phyloP scores from a whole-genome alignment of 1,284 basidiomycete species.

The Papiliotrema nemorosa region DNA sequence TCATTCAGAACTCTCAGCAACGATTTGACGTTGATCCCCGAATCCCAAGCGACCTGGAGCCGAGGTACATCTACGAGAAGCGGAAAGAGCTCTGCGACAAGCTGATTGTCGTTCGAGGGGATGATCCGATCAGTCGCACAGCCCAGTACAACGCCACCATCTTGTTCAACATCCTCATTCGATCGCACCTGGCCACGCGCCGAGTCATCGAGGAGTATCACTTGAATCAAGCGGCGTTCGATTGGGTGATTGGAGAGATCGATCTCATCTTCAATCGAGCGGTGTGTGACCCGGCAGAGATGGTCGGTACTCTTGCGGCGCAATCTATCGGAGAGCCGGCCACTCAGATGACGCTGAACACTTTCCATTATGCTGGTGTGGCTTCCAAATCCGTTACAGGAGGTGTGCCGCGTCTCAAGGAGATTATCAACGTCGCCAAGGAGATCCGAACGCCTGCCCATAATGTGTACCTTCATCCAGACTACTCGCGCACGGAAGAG shows the following conservation, averaged over 20 bases:
- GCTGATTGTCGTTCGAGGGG: slow-evolving; percentile 80
- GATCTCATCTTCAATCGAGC: slow-evolving; percentile 93
- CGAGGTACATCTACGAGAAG: slow-evolving; percentile 76
- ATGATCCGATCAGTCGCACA: slow-evolving; percentile 67
- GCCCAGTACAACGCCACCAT: slow-evolving; percentile 87
- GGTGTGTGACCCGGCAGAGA: slow-evolving; percentile 89
- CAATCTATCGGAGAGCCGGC: slow-evolving; percentile 99
- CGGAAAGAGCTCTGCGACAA: slow-evolving; percentile 68
- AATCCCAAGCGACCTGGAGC: slow-evolving; percentile 88
- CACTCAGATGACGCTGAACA: slow-evolving; percentile 96
- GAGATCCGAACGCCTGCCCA: slow-evolving; percentile 98
- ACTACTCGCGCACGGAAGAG: slow-evolving; percentile 72
- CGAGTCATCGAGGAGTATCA: slow-evolving; percentile 82
- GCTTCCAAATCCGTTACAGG: slow-evolving; percentile 97
- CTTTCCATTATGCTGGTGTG: slow-evolving; percentile 98
- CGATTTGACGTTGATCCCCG: slow-evolving; percentile 96
- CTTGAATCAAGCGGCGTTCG: slow-evolving; percentile 85
- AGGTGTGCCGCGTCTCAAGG: slow-evolving; percentile 95
- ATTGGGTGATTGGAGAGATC: slow-evolving; percentile 95
- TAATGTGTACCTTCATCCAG: slow-evolving; percentile 79
- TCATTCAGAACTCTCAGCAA: slow-evolving; percentile 92
- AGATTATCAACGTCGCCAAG: slow-evolving; percentile 97
- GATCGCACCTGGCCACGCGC: slow-evolving; percentile 78
- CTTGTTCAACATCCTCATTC: slow-evolving; percentile 87
- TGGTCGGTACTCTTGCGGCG: slow-evolving; percentile 97